Percentiles rank a stretch among this genome's conserved stretches.
phyloP scores from a whole-genome alignment of 805 yeast species.

The Kuraishia ogatae region DNA sequence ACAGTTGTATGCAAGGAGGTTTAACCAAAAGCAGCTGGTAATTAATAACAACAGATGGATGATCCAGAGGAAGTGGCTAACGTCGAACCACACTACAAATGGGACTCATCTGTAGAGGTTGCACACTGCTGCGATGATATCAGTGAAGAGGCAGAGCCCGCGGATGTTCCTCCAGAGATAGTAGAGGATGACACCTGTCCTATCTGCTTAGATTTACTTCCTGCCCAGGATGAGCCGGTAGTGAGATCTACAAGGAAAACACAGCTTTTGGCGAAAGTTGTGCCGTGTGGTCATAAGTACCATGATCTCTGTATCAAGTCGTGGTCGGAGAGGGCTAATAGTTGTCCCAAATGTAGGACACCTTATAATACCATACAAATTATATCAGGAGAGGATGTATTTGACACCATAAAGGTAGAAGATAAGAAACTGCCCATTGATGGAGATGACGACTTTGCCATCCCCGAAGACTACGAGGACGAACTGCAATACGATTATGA shows the following conservation, averaged over 20 bases:
- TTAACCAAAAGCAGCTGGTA: no score
- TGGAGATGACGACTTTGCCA: slow-evolving; percentile 11
- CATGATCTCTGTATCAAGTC: slow-evolving; percentile 25
- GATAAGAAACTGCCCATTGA: slow-evolving; percentile 16
- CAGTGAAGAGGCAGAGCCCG: neutral
- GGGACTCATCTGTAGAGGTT: neutral
- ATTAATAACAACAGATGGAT: neutral
- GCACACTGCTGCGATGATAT: neutral
- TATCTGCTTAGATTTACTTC: slow-evolving; percentile 8
- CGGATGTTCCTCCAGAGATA: neutral
- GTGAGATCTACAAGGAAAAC: slow-evolving; percentile 6
- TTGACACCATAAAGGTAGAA: slow-evolving; percentile 12
- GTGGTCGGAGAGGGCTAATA: slow-evolving; percentile 26
- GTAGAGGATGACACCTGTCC: slow-evolving; percentile 6
- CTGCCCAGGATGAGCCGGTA: neutral
- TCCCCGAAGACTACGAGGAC: slow-evolving; percentile 1
- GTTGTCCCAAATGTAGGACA: slow-evolving; percentile 26
- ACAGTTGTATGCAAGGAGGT: no score
- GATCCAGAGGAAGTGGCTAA: neutral
- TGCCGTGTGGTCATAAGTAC: slow-evolving; percentile 24
- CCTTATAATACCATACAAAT: slow-evolving; percentile 15
- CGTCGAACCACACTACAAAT: no score
- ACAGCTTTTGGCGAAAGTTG: slow-evolving; percentile 3
- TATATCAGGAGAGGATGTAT: slow-evolving; percentile 7
- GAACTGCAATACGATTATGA: slow-evolving; percentile 1